Evolutionary conservation across 202 grass and related monocot species (phyloP), one percentile per base, ranked within the genome.

Genomic region (Bolboschoenoplectus hybrid): DNA sequence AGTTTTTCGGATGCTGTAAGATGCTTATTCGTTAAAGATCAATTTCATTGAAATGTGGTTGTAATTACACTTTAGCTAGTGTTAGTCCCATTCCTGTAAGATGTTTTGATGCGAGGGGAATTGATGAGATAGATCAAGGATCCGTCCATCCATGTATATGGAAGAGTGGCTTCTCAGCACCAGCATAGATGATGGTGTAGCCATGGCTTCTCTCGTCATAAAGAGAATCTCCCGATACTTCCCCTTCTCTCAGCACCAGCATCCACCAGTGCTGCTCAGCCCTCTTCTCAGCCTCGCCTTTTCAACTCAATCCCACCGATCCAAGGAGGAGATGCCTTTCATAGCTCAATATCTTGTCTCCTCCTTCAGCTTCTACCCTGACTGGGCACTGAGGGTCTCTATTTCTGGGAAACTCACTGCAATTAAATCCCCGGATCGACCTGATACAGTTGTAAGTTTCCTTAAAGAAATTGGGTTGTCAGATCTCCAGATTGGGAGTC

Each of bases 291-390:
- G 14, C 16, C 38, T 80, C 35, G 7, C 9, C 36, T 36, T 77
- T 39, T 80, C 76, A 62, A 58, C 76, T 52, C 52, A 41, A 62
- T 17, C 57, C 53, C 77, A 81, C 1, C 77, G 58, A 20, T 38
- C 63, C 4, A 52, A 61, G 51, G 55, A 62, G 51, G 77, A 81
- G 34, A 20, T 81, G 6, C 51, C 77, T 43, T 81, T 81, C 52
- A 81, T 81, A 40, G 77, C 77, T n/a, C 53, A 81, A 13, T 88
- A 93, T 38, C 91, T 90, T 72, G 74, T 93, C 2, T 46, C 91
- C 2, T 63, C 10, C 47, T 81, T 81, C 34, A 13, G 77, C 35
- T 40, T 81, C 77, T 81, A 53, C 7, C 52, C 5, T 13, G 50
- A 81, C 12, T 55, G 34, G 7, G 55, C 77, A 19, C 52, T 80